These are phyloP conservation scores for Rhizopogon roseolus DNA, from an alignment of 768 basidiomycete species.

Conservation along the genomic window DNA sequence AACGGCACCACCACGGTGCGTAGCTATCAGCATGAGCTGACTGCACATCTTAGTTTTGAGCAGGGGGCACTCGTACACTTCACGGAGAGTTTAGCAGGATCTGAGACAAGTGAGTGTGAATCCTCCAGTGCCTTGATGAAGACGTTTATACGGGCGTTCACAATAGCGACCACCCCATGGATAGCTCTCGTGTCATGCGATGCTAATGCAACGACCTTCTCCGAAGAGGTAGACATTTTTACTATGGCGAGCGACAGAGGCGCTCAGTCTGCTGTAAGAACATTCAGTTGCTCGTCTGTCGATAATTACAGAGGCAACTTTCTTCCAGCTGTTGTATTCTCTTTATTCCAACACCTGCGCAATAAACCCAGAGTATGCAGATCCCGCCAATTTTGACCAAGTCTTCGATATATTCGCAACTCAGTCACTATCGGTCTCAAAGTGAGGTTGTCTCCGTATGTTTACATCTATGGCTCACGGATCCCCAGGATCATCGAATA, in stretches of 20 bases:
- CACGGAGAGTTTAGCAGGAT: constrained; percentile 51
- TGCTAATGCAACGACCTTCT: constrained; percentile 61
- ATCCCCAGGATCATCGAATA: constrained; percentile 43
- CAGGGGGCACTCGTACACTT: constrained; percentile 86
- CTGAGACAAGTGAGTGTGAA: constrained; percentile 38
- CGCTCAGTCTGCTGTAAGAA: constrained; percentile 70
- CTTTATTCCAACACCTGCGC: constrained; percentile 64
- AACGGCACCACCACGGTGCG: constrained; percentile 53
- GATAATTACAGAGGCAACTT: not conserved
- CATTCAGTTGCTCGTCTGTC: not conserved
- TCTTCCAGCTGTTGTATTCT: constrained; percentile 70
- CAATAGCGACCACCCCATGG: constrained; percentile 75
- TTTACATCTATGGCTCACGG: not conserved
- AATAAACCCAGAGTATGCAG: constrained; percentile 68
- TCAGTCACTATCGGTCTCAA: constrained; percentile 52
- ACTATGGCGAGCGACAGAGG: constrained; percentile 75
- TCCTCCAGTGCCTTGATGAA: not conserved
- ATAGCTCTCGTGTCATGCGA: constrained; percentile 88
- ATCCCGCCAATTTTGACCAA: constrained; percentile 59
- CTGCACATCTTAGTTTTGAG: not conserved
- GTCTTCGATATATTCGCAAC: constrained; percentile 78
- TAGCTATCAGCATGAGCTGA: not conserved
- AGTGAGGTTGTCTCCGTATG: constrained; percentile 34
- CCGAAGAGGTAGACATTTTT: constrained; percentile 67
- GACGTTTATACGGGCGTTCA: constrained; percentile 9